Conservation (phyloP, 2,329 filamentous ascomycete species). For the Sporothrix pseudoabietina region DNA sequence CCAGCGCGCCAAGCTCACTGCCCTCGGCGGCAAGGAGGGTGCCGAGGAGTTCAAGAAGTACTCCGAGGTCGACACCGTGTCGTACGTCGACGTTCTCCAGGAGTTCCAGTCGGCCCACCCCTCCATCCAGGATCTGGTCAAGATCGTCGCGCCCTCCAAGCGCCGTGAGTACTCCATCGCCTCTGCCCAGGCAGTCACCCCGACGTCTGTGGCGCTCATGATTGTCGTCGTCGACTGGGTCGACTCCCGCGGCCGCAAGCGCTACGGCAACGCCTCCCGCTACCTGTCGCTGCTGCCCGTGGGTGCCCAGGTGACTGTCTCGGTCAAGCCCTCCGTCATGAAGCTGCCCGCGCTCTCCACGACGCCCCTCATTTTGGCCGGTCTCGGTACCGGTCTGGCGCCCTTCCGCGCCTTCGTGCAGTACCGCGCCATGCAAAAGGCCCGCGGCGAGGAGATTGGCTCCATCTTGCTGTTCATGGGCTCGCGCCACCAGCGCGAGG, state of each 20-base stretch:
- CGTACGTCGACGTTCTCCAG: conserved; percentile 84
- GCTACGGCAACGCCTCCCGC: conserved; percentile 89
- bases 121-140: conserved; percentile 81
- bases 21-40: conserved; percentile 76
- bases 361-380: conserved; percentile 96
- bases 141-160: conserved; percentile 89
- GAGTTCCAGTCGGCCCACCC: conserved; percentile 91
- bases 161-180: conserved; percentile 99
- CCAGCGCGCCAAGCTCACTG: conserved; percentile 78
- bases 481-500: conserved; percentile 93
- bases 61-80: conserved; percentile 85
- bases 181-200: conserved; percentile 91
- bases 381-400: conserved; percentile 94
- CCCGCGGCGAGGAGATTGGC: conserved; percentile 94
- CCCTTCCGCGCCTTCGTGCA: conserved; percentile 99
- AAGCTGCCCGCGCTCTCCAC: conserved; percentile 88
- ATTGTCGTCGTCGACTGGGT: conserved; percentile 98
- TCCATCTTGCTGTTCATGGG: conserved; percentile 94
- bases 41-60: conserved; percentile 90
- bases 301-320: conserved; percentile 81
- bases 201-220: conserved; percentile 87
- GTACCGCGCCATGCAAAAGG: conserved; percentile 96
- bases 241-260: conserved; percentile 81
- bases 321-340: conserved; percentile 98
- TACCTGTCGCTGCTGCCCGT: conserved; percentile 78